phyloP scores from a whole-genome alignment of 768 basidiomycete species.

The Panaeolus cyanescens region DNA sequence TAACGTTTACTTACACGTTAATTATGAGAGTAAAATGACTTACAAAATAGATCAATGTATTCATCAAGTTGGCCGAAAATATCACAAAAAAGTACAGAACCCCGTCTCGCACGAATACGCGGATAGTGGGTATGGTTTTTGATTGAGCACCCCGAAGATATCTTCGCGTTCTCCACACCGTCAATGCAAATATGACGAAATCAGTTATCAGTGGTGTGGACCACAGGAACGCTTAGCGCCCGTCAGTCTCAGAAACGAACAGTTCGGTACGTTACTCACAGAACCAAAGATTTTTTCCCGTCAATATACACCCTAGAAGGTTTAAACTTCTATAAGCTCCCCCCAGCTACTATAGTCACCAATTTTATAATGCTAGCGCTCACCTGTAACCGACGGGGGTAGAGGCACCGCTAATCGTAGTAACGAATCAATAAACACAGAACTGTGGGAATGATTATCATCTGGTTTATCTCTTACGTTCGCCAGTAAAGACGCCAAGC shows the following conservation, averaged over 20 bases:
- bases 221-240: conserved; percentile 21
- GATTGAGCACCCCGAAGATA: conserved; percentile 7
- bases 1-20: neutral
- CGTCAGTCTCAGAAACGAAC: neutral
- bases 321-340: too few relatives aligned
- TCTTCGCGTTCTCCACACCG: conserved; percentile 14
- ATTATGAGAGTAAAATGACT: neutral
- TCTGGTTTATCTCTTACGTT: conserved; percentile 20
- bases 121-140: conserved; percentile 11
- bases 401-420: conserved; percentile 18
- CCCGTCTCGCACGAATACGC: conserved; percentile 25
- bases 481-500: conserved; percentile 18
- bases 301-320: conserved; percentile 25
- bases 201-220: conserved; percentile 23
- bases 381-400: conserved; percentile 19
- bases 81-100: conserved; percentile 26
- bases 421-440: too few relatives aligned
- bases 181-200: conserved; percentile 16
- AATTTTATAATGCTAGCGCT: neutral
- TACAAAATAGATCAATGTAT: conserved; percentile 27
- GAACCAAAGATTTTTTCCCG: conserved; percentile 14
- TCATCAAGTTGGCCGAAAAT: conserved; percentile 25
- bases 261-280: conserved; percentile 12
- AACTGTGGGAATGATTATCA: neutral
- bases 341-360: neutral